phyloP scores from a whole-genome alignment of 768 basidiomycete species.

The Suillus tomentosus region DNA sequence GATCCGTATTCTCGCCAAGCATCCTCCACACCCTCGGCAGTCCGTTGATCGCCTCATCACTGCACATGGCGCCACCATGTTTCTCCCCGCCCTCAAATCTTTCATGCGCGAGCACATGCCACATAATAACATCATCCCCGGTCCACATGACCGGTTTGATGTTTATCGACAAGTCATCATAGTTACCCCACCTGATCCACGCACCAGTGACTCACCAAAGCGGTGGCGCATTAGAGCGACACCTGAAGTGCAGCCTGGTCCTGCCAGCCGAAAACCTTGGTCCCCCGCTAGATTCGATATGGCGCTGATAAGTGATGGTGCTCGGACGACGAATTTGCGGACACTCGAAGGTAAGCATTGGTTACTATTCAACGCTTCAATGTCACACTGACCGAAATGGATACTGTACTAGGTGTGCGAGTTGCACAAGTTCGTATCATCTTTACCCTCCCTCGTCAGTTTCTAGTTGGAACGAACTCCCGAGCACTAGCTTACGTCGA shows the following conservation, averaged over 20 bases:
- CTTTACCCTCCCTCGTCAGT: constrained; percentile 15
- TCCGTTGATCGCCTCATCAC: no score
- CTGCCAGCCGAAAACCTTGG: not conserved
- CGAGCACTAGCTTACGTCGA: constrained; percentile 27
- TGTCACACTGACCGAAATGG: not conserved
- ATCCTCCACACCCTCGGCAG: no score
- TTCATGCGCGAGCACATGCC: not conserved
- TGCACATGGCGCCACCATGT: not conserved
- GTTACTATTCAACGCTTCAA: not conserved
- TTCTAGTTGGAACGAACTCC: constrained; percentile 5
- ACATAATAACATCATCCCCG: not conserved
- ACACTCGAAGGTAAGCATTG: not conserved
- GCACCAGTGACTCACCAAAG: not conserved
- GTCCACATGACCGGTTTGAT: not conserved
- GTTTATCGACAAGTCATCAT: not conserved
- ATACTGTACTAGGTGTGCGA: constrained; percentile 8
- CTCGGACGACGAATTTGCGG: not conserved
- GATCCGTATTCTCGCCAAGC: no score
- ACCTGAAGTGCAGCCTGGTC: not conserved
- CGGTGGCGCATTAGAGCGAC: not conserved
- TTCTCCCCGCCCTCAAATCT: not conserved
- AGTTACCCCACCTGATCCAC: not conserved
- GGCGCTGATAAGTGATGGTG: not conserved
- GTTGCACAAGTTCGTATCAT: constrained; percentile 18
- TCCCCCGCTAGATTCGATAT: not conserved